A percentile compares a stretch with the other conserved stretches of the same genome.
Evolutionary conservation across 2,329 filamentous ascomycete species (phyloP).

Genomic region (Verticillium tricorpus): DNA sequence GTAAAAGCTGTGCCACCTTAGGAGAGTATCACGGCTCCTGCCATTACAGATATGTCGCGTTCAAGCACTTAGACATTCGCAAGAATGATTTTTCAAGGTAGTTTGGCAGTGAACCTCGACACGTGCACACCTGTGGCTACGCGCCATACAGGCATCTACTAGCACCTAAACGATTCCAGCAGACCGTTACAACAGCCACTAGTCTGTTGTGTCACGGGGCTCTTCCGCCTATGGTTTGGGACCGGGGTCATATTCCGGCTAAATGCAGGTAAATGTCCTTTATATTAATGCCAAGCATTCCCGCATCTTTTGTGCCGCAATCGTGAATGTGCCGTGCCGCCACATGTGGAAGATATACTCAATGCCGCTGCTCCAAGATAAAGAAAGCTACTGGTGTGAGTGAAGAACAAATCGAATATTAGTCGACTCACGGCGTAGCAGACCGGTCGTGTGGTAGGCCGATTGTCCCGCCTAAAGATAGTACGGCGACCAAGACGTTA

Average conservation of each 20-base stretch:
- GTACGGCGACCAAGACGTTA: neutral
- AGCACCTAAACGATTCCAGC: neutral
- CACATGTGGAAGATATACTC: neutral
- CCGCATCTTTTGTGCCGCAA: neutral
- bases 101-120: no score
- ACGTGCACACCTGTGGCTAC: neutral
- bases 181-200: neutral
- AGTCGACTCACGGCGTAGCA: neutral
- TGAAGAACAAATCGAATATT: neutral
- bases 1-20: no score
- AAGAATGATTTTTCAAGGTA: no score
- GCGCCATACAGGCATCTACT: no score
- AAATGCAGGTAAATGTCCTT: neutral
- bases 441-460: neutral
- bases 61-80: no score
- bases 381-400: neutral
- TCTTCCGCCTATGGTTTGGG: neutral
- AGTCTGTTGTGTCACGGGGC: neutral
- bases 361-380: neutral
- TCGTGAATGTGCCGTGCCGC: neutral
- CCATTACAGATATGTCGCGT: no score
- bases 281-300: neutral
- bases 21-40: no score
- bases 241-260: neutral
- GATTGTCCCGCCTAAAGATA: neutral